Evolutionary conservation across 2,329 filamentous ascomycete genomes (phyloP).

Genomic region (Fusarium sp.): DNA sequence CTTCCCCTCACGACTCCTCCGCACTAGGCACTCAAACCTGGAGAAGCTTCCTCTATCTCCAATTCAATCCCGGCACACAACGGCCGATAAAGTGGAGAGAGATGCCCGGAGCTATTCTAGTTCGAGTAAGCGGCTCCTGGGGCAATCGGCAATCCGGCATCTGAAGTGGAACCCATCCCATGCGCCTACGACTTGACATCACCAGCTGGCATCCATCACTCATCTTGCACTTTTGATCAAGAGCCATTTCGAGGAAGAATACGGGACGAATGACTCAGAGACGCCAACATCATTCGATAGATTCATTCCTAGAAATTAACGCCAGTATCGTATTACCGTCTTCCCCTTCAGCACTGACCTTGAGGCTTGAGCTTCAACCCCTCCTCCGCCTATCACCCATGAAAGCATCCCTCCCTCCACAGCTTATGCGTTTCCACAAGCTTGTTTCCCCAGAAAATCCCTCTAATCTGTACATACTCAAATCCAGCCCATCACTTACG

Average conservation of each 20-base stretch:
- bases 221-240: not conserved
- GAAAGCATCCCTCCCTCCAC: conserved; percentile 15
- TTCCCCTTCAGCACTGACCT: not conserved
- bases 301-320: not conserved
- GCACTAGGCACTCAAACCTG: conserved; percentile 16
- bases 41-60: conserved; percentile 8
- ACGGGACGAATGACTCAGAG: not conserved
- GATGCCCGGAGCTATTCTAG: conserved; percentile 10
- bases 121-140: conserved; percentile 9
- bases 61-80: conserved; percentile 30
- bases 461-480: too few relatives aligned
- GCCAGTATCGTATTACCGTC: not conserved
- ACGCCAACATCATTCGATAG: not conserved
- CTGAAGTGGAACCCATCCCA: conserved; percentile 1
- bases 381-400: not conserved
- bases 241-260: not conserved
- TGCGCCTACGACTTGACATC: conserved; percentile 24
- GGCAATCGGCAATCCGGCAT: conserved; percentile 39
- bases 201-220: not conserved
- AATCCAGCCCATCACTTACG: conserved; percentile 6
- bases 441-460: conserved; percentile 31
- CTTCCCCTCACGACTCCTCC: conserved; percentile 10
- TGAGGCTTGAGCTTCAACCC: not conserved
- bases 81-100: conserved; percentile 21
- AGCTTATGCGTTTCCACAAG: conserved; percentile 16